Conservation (phyloP, 2,329 filamentous ascomycete species). For the Keithomyces neogunnii region DNA sequence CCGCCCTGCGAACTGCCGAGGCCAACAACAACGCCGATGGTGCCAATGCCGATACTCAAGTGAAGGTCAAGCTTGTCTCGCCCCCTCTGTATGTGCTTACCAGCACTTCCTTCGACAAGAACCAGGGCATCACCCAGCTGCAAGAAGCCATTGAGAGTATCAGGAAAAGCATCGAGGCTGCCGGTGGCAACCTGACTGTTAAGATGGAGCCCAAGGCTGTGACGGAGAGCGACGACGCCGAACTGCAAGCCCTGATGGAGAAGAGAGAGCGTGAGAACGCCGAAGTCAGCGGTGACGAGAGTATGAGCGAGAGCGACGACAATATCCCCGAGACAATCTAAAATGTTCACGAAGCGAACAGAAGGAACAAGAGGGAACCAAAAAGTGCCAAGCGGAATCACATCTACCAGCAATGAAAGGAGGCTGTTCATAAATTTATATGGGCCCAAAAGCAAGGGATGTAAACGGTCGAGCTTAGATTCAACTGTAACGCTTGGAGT, state of each 20-base stretch:
- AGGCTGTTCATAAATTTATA: neutral
- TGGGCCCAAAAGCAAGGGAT: neutral
- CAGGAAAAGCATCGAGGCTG: constrained; percentile 65
- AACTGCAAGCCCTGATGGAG: constrained; percentile 97
- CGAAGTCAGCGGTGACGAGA: constrained; percentile 96
- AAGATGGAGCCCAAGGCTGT: constrained; percentile 99
- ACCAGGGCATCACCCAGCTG: constrained; percentile 69
- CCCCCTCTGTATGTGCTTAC: constrained; percentile 95
- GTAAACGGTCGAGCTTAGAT: neutral
- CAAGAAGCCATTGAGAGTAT: constrained; percentile 89
- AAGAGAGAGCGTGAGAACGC: constrained; percentile 97
- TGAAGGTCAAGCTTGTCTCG: constrained; percentile 98
- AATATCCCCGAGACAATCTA: constrained; percentile 43
- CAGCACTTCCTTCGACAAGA: constrained; percentile 92
- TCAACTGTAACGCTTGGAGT: neutral
- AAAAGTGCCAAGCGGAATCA: neutral
- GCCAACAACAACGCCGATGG: constrained; percentile 69
- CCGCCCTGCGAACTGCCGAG: constrained; percentile 82
- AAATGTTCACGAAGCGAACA: constrained; percentile 5
- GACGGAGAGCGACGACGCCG: constrained; percentile 95
- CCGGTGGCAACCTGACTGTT: constrained; percentile 73
- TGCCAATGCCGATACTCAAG: constrained; percentile 61
- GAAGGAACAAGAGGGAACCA: neutral
- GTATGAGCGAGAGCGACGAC: constrained; percentile 90
- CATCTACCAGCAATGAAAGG: neutral